Percentiles rank a stretch among this genome's conserved stretches.
These are phyloP conservation scores for Phytophthora sansomeana DNA, from an alignment of 352 stramenopile genomes.

Conservation along the genomic window DNA sequence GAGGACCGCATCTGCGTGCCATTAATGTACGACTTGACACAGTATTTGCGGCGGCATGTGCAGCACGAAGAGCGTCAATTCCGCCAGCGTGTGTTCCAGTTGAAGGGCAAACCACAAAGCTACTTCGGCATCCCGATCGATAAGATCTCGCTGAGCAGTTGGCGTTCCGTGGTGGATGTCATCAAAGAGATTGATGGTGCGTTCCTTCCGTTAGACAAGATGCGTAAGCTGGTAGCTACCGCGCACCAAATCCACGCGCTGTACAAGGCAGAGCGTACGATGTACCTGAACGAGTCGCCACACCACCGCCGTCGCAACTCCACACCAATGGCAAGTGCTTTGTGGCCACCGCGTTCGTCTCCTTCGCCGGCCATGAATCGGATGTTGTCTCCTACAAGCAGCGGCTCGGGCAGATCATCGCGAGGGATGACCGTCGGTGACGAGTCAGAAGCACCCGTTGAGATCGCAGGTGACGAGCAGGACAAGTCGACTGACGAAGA, in stretches of 20 bases:
- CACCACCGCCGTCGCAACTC: conserved; percentile 53
- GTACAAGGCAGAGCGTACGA: conserved; percentile 68
- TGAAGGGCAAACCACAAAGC: conserved; percentile 78
- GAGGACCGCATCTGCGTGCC: conserved; percentile 86
- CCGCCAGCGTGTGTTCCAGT: conserved; percentile 62
- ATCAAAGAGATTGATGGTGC: conserved; percentile 88
- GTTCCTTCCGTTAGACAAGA: conserved; percentile 85
- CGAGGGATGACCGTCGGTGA: conserved; percentile 38
- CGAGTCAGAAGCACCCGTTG: conserved; percentile 24
- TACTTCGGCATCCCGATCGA: conserved; percentile 84
- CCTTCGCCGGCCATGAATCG: conserved; percentile 21
- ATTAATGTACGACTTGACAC: conserved; percentile 65
- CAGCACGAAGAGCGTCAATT: conserved; percentile 81
- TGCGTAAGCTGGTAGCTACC: conserved; percentile 79
- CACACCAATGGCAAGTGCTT: conserved; percentile 37
- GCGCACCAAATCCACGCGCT: conserved; percentile 79
- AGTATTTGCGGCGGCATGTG: conserved; percentile 59
- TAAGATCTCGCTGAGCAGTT: conserved; percentile 84
- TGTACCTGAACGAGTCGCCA: conserved; percentile 46
- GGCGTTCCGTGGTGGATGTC: conserved; percentile 71
- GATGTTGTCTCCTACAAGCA: conserved; percentile 36
- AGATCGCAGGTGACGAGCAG: conserved; percentile 15
- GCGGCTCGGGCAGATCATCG: conserved; percentile 34
- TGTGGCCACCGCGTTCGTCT: conserved; percentile 26
- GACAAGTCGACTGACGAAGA: conserved; percentile 21